phyloP scores from a whole-genome alignment of 306 rosid genomes.

The Amphicarpaea edgeworthii region DNA sequence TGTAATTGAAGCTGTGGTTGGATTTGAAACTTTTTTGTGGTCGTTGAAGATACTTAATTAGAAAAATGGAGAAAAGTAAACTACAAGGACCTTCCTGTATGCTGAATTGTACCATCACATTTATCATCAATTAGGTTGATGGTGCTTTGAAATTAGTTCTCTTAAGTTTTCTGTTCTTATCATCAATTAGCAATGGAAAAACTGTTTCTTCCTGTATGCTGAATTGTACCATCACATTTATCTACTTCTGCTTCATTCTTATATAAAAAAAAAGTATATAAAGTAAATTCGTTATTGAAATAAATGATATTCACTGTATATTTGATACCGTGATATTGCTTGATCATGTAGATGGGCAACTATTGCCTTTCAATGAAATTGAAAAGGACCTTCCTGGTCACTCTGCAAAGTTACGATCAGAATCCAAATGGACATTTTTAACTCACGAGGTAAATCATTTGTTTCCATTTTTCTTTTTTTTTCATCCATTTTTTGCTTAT shows the following conservation, averaged over 20 bases:
- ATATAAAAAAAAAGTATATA: background rate
- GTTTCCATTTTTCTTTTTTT: background rate
- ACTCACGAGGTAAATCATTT: slow-evolving; percentile 70
- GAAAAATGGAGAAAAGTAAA: slow-evolving; percentile 16
- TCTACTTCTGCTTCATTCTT: background rate
- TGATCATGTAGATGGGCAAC: slow-evolving; percentile 70
- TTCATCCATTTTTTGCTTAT: background rate
- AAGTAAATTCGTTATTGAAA: background rate
- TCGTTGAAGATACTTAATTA: background rate
- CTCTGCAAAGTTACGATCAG: slow-evolving; percentile 61
- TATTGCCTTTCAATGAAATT: slow-evolving; percentile 62
- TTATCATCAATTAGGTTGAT: background rate
- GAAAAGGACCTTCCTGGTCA: slow-evolving; percentile 70
- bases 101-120: background rate
- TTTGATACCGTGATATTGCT: slow-evolving; percentile 27
- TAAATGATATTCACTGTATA: background rate
- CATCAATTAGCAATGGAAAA: background rate
- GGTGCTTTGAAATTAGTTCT: background rate
- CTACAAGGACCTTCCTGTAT: background rate
- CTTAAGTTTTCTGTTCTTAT: background rate
- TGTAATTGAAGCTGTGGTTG: background rate
- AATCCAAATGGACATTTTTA: slow-evolving; percentile 87
- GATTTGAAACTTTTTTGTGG: background rate
- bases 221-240: background rate
- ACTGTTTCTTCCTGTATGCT: slow-evolving; percentile 23